phyloP scores from a whole-genome alignment of 1,284 basidiomycete genomes.

The Puccinia novopanici region DNA sequence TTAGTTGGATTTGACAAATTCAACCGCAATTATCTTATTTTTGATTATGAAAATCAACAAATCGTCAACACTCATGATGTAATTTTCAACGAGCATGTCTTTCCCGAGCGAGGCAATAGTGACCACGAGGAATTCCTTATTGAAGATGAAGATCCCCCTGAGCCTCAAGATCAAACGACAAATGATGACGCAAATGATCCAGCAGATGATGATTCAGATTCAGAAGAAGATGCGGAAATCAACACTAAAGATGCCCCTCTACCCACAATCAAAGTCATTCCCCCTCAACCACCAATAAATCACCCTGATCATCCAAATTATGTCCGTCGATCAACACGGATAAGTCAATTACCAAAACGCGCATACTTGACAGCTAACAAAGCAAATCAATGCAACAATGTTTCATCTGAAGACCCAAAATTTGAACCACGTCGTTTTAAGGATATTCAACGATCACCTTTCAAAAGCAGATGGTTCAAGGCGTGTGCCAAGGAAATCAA shows the following conservation, averaged over 20 bases:
- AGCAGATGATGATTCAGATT: too few relatives aligned
- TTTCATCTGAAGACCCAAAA: background rate
- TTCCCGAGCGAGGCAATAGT: too few relatives aligned
- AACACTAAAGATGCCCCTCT: background rate
- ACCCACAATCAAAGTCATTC: background rate
- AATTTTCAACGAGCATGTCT: conserved; percentile 7
- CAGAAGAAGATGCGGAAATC: background rate
- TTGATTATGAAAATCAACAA: background rate
- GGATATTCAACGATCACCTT: background rate
- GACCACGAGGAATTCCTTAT: too few relatives aligned
- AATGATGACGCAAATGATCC: background rate
- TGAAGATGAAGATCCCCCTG: background rate
- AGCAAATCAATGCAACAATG: too few relatives aligned
- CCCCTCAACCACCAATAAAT: background rate
- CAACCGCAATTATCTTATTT: background rate
- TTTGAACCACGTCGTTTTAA: background rate
- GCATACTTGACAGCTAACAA: too few relatives aligned
- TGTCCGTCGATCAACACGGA: background rate
- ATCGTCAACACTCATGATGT: conserved; percentile 7
- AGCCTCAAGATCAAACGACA: background rate
- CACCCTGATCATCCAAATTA: background rate
- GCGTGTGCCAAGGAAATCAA: background rate
- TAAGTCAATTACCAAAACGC: too few relatives aligned
- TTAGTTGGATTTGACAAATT: conserved; percentile 21
- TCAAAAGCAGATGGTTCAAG: background rate